Conservation (phyloP, 352 stramenopile genomes). For the Pythium phragmitis region DNA sequence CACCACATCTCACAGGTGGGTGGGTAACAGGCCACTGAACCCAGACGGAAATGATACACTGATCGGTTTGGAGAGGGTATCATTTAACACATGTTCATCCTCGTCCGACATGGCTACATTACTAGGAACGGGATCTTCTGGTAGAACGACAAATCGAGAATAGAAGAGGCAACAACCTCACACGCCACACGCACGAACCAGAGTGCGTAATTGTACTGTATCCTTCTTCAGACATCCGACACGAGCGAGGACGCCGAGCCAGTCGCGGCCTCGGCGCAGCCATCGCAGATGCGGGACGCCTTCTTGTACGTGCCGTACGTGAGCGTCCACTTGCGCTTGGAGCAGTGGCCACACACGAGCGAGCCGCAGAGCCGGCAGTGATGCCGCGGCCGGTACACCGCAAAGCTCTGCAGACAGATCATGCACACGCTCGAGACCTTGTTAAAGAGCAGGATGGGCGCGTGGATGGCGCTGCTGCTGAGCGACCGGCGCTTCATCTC, state of each 20-base stretch:
- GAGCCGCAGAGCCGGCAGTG: conserved; percentile 83
- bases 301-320: conserved; percentile 80
- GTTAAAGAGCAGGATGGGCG: conserved; percentile 88
- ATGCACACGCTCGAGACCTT: conserved; percentile 86
- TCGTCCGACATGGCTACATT: conserved; percentile 6
- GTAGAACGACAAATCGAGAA: not conserved
- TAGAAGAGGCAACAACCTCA: not conserved
- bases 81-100: not conserved
- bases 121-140: not conserved
- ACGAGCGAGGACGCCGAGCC: conserved; percentile 23
- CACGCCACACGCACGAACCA: conserved; percentile 2
- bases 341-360: conserved; percentile 83
- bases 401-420: conserved; percentile 80
- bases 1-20: not conserved
- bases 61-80: conserved; percentile 4
- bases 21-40: not conserved
- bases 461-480: conserved; percentile 71
- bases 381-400: conserved; percentile 78
- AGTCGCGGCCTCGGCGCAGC: conserved; percentile 47
- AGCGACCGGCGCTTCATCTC: conserved; percentile 68
- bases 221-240: conserved; percentile 7
- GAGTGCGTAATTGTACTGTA: no score
- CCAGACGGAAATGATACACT: not conserved
- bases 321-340: conserved; percentile 71
- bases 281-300: conserved; percentile 74